Percentiles rank a stretch among this genome's conserved stretches.
Conservation (phyloP, 2,329 filamentous ascomycete species). For the Ilyonectria mors-panacis region DNA sequence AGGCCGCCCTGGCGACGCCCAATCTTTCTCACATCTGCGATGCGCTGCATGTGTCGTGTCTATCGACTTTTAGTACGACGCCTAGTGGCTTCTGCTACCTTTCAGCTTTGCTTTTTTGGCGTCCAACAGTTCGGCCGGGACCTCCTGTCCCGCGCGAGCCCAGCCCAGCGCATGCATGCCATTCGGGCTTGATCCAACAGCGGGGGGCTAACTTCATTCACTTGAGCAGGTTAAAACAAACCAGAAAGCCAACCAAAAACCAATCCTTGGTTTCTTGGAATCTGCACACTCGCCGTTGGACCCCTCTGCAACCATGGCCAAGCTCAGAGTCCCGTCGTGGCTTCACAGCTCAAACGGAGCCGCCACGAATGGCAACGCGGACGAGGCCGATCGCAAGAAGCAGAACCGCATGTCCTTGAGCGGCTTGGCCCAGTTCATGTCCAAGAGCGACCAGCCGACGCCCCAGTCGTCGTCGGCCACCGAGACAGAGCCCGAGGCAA, state of each 20-base stretch:
- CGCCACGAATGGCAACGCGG: conserved; percentile 14
- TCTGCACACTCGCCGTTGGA: not conserved
- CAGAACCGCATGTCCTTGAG: conserved; percentile 53
- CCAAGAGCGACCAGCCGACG: conserved; percentile 39
- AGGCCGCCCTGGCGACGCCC: conserved; percentile 2
- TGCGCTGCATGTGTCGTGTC: conserved; percentile 12
- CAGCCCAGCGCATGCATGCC: not conserved
- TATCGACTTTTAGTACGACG: conserved; percentile 22
- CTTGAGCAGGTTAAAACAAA: conserved; percentile 15
- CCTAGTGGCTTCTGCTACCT: conserved; percentile 18
- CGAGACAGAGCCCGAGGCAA: conserved; percentile 21
- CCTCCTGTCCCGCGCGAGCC: conserved; percentile 12
- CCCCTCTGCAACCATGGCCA: conserved; percentile 33
- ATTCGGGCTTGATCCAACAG: not conserved
- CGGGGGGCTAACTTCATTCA: conserved; percentile 15
- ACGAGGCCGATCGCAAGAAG: conserved; percentile 51
- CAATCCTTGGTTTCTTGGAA: not conserved
- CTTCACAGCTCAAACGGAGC: conserved; percentile 45
- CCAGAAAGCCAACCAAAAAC: not conserved
- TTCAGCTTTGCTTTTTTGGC: conserved; percentile 28
- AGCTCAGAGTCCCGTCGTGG: conserved; percentile 53
- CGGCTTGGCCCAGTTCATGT: conserved; percentile 44
- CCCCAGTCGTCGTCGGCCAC: conserved; percentile 9
- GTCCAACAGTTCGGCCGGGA: conserved; percentile 10
- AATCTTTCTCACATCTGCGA: not conserved